A percentile compares a stretch with the other conserved stretches of the same genome.
These are phyloP conservation scores for Tolypocladium ophioglossoides DNA, from an alignment of 2,329 filamentous ascomycete species.

Conservation along the genomic window DNA sequence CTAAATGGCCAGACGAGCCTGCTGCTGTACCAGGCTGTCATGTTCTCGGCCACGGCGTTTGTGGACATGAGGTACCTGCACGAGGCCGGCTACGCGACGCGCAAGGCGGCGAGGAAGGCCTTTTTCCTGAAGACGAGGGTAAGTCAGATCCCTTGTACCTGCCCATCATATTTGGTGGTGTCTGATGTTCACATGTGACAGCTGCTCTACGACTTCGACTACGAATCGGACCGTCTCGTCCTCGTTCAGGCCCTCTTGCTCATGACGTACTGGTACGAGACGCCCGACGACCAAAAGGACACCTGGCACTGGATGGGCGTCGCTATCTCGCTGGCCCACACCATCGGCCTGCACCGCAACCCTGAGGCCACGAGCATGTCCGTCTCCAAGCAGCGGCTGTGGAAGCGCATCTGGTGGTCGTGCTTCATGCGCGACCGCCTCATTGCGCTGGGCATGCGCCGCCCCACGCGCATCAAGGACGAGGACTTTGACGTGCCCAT, in stretches of 20 bases:
- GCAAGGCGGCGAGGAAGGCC: constrained; percentile 74
- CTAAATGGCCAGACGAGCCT: constrained; percentile 65
- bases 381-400: constrained; percentile 62
- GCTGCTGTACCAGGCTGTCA: constrained; percentile 84
- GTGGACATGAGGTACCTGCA: constrained; percentile 69
- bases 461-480: constrained; percentile 84
- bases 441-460: constrained; percentile 85
- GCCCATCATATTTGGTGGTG: no score
- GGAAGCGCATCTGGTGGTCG: constrained; percentile 98
- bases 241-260: constrained; percentile 81
- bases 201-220: constrained; percentile 91
- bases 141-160: no score
- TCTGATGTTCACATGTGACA: constrained; percentile 27
- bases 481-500: constrained; percentile 92
- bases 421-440: constrained; percentile 92
- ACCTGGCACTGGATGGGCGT: constrained; percentile 99
- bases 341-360: constrained; percentile 85
- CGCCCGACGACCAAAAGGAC: constrained; percentile 92
- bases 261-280: constrained; percentile 98
- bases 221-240: constrained; percentile 79
- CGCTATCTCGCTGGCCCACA: constrained; percentile 84
- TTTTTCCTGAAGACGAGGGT: constrained; percentile 86
- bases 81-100: constrained; percentile 64
- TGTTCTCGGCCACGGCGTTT: constrained; percentile 87
- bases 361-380: constrained; percentile 68